Base-by-base conservation (phyloP, 495 filamentous ascomycete species). In the Podospora fimiseda region DNA sequence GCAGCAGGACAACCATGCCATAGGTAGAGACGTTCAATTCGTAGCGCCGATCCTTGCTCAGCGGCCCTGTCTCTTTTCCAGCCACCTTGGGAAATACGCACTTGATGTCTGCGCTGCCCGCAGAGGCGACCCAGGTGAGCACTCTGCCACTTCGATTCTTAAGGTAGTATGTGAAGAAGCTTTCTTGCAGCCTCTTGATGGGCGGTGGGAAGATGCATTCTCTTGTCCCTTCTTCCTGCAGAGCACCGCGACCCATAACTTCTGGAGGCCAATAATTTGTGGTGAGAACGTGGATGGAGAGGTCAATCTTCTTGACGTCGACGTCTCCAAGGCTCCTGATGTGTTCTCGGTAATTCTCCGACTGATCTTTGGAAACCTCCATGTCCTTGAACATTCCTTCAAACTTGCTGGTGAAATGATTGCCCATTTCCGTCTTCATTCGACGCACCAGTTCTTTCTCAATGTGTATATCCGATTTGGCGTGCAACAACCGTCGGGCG, bases 371-470 rank as follows among this genome's bases (percentile, higher is more conserved):
- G 0, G 90, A 95, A 6, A 90, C 75, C 18, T 86, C 78, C 86
- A 99, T 96, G 62, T 99, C 93, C 68, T 87, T 95, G 68, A 99
- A 99, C 93, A 99, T 99, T 48, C 89, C 82, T 63, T 99, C 93
- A 20, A 97, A 78, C 59, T 93, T 92, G 57, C 81, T 72, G 0
- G 94, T 97, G 66, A 99, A 99, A 45, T 87, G 81, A 58, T 95
- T 95, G 24, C 93, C 93, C 43, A 97, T 80, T 66, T 96, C 91
- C 58, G 90, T 78, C 73, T 95, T 96, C 88, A 99, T 94, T 52
- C 92, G 85, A 1, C 83, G 86, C 43, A 97, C 94, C 86, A 99
- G 95, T 57, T 92, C 86, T 62, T 91, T 88, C 70, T 99, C 93
- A 0, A 85, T 85, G 63, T 86, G 87, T 60, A 88, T 94, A 51